Evolutionary conservation across 2,329 filamentous ascomycete genomes (phyloP), one percentile per base, ranked within the genome.

Genomic region (Aspergillus jensenii): DNA sequence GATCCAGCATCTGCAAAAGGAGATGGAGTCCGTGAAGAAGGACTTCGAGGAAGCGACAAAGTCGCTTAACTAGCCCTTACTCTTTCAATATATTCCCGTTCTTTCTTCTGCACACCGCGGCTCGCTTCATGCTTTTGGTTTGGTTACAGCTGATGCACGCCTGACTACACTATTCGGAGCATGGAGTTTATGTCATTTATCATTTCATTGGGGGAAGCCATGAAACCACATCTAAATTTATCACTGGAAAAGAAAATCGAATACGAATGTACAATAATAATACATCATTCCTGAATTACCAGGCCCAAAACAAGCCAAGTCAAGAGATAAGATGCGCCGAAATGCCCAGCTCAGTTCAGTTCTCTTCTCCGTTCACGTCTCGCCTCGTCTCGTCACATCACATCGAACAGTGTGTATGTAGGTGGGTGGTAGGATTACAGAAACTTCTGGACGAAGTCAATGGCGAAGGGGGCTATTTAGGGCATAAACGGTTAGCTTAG

Each of bases 1-100:
- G 64, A 76, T 82, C 54, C 74, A 81, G 63, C 84, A 87, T 71
- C 74, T 88, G 59, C 81, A 82, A 62, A 86, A 85, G 69, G 85
- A 87, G 75, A 69, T 88, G 58, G 80, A 78, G 45, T 78, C 83
- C 25, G 79, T 87, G 55, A 81, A 81, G 69, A 81, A 82, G 64
- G 85, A 88, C 60, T 86, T 83, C 58, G 78, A 80, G 31, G 82
- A 82, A 60, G 84, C 83, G 73, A 78, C 86, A 61, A 72, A 73
- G 58, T 62, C 70, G 67, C 56, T 70, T 57, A 59, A 27, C 12
- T 51, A 50, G 25, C 17, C 49, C n/a, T 9, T 8, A 17, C 27
- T 7, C 31, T 15, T 4, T 8, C n/a, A 7, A 35, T 37, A 43
- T 40, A 40, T 57, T 47, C 35, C 41, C 9, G 14, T 52, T 53